Conservation (phyloP, 352 stramenopile genomes). For the Globisporangium rhizosaccharum region DNA sequence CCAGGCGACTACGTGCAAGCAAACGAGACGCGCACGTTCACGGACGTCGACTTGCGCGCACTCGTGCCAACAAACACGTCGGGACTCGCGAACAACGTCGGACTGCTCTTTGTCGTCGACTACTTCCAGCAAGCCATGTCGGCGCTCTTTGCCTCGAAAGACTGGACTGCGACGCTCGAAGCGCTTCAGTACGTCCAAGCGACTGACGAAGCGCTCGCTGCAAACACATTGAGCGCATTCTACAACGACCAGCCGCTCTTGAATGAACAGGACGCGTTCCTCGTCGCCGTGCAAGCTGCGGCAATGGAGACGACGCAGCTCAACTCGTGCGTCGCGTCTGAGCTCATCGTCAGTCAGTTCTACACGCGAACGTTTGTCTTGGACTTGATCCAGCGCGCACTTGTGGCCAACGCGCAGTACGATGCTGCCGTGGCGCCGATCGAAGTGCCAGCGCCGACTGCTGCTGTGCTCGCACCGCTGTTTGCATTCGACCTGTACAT, state of each 20-base stretch:
- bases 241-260: conserved; percentile 19
- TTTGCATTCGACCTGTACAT: conserved; percentile 23
- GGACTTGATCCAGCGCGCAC: conserved; percentile 19
- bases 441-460: conserved; percentile 15
- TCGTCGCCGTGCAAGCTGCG: conserved; percentile 29
- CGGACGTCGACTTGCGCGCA: conserved; percentile 23
- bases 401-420: conserved; percentile 14
- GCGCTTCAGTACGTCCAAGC: conserved; percentile 29
- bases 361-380: conserved; percentile 34
- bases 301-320: conserved; percentile 22
- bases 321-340: conserved; percentile 33
- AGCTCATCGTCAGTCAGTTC: conserved; percentile 33
- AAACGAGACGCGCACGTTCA: conserved; percentile 11
- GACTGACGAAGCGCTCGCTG: conserved; percentile 12
- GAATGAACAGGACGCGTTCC: conserved; percentile 25
- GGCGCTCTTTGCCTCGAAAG: conserved; percentile 22
- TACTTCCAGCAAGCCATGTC: conserved; percentile 38
- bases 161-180: conserved; percentile 26
- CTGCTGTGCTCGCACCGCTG: conserved; percentile 19
- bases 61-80: conserved; percentile 10
- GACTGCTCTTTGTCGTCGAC: conserved; percentile 33
- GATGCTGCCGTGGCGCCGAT: conserved; percentile 5
- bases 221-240: conserved; percentile 20
- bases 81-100: conserved; percentile 34
- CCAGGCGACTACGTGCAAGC: conserved; percentile 12